A percentile compares a stretch with the other conserved stretches of the same genome.
phyloP scores from a whole-genome alignment of 176 grass and related monocot species.

The Avena eriantha region DNA sequence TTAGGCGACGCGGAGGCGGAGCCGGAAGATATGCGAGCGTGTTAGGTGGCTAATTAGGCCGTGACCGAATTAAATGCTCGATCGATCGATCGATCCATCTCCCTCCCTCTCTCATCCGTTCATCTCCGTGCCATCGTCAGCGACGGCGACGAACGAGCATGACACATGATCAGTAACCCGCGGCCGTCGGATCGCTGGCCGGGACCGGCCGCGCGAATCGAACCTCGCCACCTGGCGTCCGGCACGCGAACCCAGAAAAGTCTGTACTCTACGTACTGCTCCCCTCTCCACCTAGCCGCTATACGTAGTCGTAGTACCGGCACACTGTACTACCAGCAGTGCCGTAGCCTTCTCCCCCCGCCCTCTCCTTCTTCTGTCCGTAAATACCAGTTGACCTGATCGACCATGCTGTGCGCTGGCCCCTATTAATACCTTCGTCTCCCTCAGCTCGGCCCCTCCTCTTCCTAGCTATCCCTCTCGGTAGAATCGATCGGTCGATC shows the following conservation, averaged over 20 bases:
- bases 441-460: slow-evolving; percentile 35
- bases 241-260: slow-evolving; percentile 55
- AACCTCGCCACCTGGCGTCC: slow-evolving; percentile 42
- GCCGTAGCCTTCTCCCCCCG: slow-evolving; percentile 12
- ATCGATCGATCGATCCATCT: too few relatives aligned
- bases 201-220: slow-evolving; percentile 22
- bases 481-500: slow-evolving; percentile 31
- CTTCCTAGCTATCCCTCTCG: slow-evolving; percentile 10
- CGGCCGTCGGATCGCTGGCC: not conserved
- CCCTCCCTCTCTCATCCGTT: not conserved
- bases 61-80: not conserved
- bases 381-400: slow-evolving; percentile 58
- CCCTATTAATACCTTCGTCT: slow-evolving; percentile 50
- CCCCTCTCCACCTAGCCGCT: not conserved
- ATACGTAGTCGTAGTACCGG: not conserved
- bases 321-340: not conserved
- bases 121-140: not conserved
- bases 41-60: slow-evolving; percentile 44
- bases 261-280: not conserved
- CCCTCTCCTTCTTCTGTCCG: not conserved
- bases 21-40: slow-evolving; percentile 34
- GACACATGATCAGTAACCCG: slow-evolving; percentile 10
- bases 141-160: slow-evolving; percentile 29
- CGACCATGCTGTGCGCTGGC: slow-evolving; percentile 19
- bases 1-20: slow-evolving; percentile 19